Conservation (phyloP, 305 asterid species). For the Fraxinus velutina region DNA sequence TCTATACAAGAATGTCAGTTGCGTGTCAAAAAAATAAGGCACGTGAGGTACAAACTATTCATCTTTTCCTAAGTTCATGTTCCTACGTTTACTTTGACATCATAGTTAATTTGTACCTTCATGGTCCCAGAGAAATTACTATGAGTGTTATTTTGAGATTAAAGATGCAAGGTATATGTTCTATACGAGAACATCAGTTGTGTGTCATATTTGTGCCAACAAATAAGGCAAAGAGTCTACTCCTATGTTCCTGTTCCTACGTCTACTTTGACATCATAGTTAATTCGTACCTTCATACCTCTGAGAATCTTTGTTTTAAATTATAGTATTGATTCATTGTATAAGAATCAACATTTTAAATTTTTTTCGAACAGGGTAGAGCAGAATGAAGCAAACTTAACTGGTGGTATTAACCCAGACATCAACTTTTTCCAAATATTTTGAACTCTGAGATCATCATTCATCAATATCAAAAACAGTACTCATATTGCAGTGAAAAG, state of each 20-base stretch:
- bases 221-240: background rate
- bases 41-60: background rate
- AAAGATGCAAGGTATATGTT: background rate
- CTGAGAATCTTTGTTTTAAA: background rate
- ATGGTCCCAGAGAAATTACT: background rate
- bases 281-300: background rate
- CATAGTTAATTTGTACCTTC: background rate
- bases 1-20: background rate
- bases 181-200: background rate
- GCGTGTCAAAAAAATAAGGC: background rate
- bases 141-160: background rate
- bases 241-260: background rate
- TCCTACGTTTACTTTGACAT: background rate
- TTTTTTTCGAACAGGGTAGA: background rate
- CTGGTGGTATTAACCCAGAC: background rate
- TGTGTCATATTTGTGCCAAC: background rate
- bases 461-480: background rate
- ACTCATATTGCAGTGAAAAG: background rate
- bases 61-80: background rate
- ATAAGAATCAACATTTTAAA: background rate
- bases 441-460: background rate
- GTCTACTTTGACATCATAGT: background rate
- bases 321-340: background rate
- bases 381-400: background rate
- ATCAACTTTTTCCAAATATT: background rate